phyloP scores from a whole-genome alignment of 352 stramenopile species.

The Globisporangium okanoganense region DNA sequence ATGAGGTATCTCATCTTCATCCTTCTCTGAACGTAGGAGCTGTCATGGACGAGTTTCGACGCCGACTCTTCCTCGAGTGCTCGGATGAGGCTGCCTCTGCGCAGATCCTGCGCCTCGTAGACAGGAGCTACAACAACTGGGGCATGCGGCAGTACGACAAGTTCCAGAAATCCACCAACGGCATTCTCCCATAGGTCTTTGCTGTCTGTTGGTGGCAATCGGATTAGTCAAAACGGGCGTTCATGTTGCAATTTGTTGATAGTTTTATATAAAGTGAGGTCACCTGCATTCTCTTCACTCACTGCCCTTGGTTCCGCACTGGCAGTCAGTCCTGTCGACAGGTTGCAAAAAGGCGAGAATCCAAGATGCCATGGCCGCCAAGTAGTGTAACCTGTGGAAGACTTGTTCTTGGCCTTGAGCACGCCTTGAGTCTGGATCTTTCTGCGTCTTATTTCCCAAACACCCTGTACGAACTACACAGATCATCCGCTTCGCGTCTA shows the following conservation, averaged over 20 bases:
- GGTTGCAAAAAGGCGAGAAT: not conserved
- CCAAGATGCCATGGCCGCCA: not conserved
- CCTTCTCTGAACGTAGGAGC: not conserved
- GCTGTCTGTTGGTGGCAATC: not conserved
- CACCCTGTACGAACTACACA: not conserved
- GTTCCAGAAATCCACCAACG: constrained; percentile 67
- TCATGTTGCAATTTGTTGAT: constrained; percentile 8
- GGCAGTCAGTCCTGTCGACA: not conserved
- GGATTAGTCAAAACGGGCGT: constrained; percentile 3
- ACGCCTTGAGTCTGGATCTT: not conserved
- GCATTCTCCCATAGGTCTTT: constrained; percentile 40
- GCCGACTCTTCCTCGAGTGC: constrained; percentile 33
- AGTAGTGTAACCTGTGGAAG: not conserved
- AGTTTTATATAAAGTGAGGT: constrained; percentile 12
- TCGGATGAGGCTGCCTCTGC: constrained; percentile 17
- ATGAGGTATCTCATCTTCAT: not conserved
- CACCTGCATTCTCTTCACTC: not conserved
- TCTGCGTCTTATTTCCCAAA: not conserved
- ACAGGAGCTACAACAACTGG: constrained; percentile 64
- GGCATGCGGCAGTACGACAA: constrained; percentile 68
- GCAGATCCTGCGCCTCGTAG: constrained; percentile 37
- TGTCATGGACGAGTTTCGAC: constrained; percentile 21
- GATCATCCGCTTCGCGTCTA: not conserved
- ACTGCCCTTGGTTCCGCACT: not conserved
- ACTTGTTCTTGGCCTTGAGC: not conserved